Evolutionary conservation across 2,329 filamentous ascomycete species (phyloP), one percentile per base, ranked within the genome.

Genomic region (Bipolaris gigantea): DNA sequence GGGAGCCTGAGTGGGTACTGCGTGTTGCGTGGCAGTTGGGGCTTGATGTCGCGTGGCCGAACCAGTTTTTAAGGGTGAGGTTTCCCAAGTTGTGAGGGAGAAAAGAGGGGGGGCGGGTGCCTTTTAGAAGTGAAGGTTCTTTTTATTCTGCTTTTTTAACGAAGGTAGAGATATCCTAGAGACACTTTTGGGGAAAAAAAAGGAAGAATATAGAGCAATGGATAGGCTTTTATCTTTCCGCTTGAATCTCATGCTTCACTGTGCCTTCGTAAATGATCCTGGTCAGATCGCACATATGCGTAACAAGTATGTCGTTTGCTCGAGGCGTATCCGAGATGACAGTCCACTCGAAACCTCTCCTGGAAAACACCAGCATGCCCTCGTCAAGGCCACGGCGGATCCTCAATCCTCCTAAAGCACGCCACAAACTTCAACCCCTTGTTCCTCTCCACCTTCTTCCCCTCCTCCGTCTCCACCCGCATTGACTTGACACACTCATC

Each of bases 401-500:
- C 88, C 69, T 89, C 86, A 58, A 88, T 76, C 59, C 94, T 85
- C 69, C 89, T 83, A 73, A 94, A 99, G 45, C 96, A 84, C 36
- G 92, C 93, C 43, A 97, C 88, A 76, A 89, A 96, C 77, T 97
- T 99, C 70, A 86, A 84, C 0, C 94, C 94, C 38, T 89, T 85
- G 76, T 97, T 96, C 71, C 94, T 85, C 65, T 87, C 85, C 13
- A 99, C 94, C 79, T 99, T 99, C 80, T 96, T 97, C 32, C 92
- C 91, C 78, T 99, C 95, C 75, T 99, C 94, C 3, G 95, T 99
- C 77, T 94, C 92, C 33, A 82, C 83, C 68, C 78, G 82, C 90
- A 94, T 95, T 49, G 89, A 80, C 52, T 77, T 77, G 6, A 93
- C 89, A 70, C 88, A 91, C 59, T 85, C 81, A 71, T 93, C 89